These are phyloP conservation scores for Saccharomycopsis sp. DNA, from an alignment of 805 yeast species.

Conservation along the genomic window DNA sequence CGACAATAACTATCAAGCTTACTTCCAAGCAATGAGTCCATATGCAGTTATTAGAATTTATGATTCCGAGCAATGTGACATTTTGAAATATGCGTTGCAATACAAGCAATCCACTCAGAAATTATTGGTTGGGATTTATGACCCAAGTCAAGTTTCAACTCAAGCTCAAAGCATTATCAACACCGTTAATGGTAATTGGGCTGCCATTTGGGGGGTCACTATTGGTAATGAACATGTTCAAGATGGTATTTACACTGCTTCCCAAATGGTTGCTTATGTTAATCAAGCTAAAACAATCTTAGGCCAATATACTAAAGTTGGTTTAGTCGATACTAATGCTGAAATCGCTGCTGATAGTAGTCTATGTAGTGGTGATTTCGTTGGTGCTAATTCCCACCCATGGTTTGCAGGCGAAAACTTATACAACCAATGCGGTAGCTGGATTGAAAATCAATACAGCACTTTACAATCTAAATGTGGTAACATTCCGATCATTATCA, in stretches of 20 bases:
- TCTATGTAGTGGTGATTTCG: conserved; percentile 86
- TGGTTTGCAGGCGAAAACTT: conserved; percentile 82
- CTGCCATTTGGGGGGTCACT: conserved; percentile 64
- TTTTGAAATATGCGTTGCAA: conserved; percentile 61
- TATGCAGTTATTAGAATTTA: conserved; percentile 64
- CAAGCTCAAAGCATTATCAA: too few relatives aligned
- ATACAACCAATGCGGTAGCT: conserved; percentile 76
- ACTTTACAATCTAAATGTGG: conserved; percentile 77
- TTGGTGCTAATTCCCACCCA: conserved; percentile 95
- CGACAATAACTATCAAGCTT: conserved; percentile 58
- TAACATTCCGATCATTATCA: conserved; percentile 67
- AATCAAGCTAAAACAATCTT: conserved; percentile 56
- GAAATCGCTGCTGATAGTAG: conserved; percentile 88
- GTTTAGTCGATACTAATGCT: conserved; percentile 68
- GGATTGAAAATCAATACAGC: conserved; percentile 83
- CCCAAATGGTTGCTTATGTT: conserved; percentile 43
- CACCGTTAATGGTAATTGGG: conserved; percentile 58
- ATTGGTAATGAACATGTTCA: conserved; percentile 97
- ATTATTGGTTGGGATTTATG: conserved; percentile 68
- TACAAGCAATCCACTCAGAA: conserved; percentile 48
- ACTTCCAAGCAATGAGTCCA: conserved; percentile 44
- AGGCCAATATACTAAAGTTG: conserved; percentile 70
- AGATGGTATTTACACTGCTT: conserved; percentile 64
- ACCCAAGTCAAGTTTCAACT: too few relatives aligned
- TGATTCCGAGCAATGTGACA: conserved; percentile 83